Evolutionary conservation across 495 filamentous ascomycete species (phyloP), one percentile per base, ranked within the genome.

Genomic region (Talaromyces nanjingensis): DNA sequence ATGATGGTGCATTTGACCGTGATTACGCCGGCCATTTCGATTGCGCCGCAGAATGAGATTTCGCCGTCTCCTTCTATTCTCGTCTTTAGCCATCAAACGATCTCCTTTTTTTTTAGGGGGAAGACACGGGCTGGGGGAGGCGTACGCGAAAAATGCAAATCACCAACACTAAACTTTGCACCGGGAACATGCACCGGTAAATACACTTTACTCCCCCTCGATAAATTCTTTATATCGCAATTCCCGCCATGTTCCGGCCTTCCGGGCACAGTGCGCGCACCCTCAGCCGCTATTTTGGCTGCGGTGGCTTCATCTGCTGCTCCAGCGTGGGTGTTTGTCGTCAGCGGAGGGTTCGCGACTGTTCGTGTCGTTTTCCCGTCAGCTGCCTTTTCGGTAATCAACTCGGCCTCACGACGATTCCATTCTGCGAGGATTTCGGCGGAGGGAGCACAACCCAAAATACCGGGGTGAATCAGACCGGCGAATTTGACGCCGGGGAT

Each of bases 11-110:
- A 91, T 71, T 96, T 97, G 69, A 96, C 79, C 3, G 93, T 98
- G 66, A 98, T 96, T 16, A 92, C 76, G 20, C 93, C 93, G 0
- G 93, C 90, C 91, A 98, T 98, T 72, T 98, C 93, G 65, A 98
- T 98, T 9, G 93, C 93, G 14, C 93, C 93, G 69, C 93, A 98
- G 76, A 98, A 97, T 0, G 87, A 91, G 59, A 98, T 96, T 73
- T 98, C 93, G 4, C 93, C 93, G 71, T 96, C 92, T 24, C 92
- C 91, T 73, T 97, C 84, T 0, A 27, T 20, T 49, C 3, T 49
- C 3, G 8, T 18, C n/a, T 3, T 49, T 20, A 18, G 18, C 18
- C 18, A 7, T 7, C 29, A 31, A 29, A 27, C 27, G 27, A 27
- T 27, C 27, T 5, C 27, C 27, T 4, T 4, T 27, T 27, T 27